Conservation (phyloP, 2,329 filamentous ascomycete species). For the Fusarium sterilihyphosum region DNA sequence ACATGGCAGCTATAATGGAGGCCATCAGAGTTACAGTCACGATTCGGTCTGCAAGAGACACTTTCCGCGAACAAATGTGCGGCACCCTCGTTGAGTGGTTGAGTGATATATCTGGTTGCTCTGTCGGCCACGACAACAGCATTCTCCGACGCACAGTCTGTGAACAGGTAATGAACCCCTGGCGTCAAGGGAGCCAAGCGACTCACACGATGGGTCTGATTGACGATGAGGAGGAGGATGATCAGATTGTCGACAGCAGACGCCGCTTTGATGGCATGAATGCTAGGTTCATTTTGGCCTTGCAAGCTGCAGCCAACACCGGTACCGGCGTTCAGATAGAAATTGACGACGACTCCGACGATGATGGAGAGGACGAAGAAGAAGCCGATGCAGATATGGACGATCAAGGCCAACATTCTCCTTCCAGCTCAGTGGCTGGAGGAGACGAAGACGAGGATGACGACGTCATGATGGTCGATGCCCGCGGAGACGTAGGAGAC, state of each 20-base stretch:
- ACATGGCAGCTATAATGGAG: constrained; percentile 87
- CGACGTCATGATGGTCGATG: constrained; percentile 68
- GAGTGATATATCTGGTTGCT: constrained; percentile 89
- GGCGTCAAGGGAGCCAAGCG: constrained; percentile 86
- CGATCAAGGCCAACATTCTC: constrained; percentile 49
- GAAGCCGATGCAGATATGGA: constrained; percentile 57
- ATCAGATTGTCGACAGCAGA: constrained; percentile 56
- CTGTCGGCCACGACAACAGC: constrained; percentile 80
- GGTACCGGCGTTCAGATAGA: constrained; percentile 44
- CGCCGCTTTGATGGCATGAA: constrained; percentile 47
- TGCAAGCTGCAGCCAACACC: constrained; percentile 48
- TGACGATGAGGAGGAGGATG: constrained; percentile 58
- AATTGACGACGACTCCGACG: constrained; percentile 44
- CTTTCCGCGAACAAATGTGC: constrained; percentile 98
- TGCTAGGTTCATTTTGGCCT: constrained; percentile 50
- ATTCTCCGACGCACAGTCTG: constrained; percentile 86
- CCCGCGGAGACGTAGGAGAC: constrained; percentile 57
- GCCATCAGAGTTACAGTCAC: constrained; percentile 97
- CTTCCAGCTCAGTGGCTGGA: constrained; percentile 47
- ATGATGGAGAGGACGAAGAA: constrained; percentile 48
- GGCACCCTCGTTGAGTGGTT: constrained; percentile 98
- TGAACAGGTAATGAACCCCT: constrained; percentile 88
- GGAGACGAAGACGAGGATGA: constrained; percentile 62
- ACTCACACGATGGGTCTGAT: constrained; percentile 69
- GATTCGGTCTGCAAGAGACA: constrained; percentile 91